Conservation (phyloP, 2,329 filamentous ascomycete species). For the Alternaria arbusti region DNA sequence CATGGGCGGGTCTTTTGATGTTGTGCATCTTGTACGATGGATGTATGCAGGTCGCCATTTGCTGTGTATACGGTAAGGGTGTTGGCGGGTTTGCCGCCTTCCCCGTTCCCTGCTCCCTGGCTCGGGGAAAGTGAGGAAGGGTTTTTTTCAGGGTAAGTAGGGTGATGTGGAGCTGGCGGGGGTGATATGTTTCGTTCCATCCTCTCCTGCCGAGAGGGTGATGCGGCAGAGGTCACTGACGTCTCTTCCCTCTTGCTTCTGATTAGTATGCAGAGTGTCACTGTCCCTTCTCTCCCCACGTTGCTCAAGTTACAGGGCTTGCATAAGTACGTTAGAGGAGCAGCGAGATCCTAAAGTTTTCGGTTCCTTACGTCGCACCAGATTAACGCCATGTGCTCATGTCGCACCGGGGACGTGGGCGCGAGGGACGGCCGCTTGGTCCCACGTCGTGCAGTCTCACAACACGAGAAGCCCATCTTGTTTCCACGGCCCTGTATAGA, state of each 20-base stretch:
- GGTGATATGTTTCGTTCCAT: not conserved
- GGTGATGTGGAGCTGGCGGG: not conserved
- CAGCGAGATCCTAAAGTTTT: not conserved
- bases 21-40: constrained; percentile 1
- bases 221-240: not conserved
- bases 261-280: not conserved
- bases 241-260: not conserved
- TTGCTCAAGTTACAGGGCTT: not conserved
- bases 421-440: constrained; percentile 4
- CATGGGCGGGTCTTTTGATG: constrained; percentile 19
- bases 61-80: not conserved
- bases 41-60: constrained; percentile 10
- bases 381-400: constrained; percentile 20
- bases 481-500: not conserved
- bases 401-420: constrained; percentile 4
- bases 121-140: constrained; percentile 6
- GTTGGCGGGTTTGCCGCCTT: not conserved
- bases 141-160: not conserved
- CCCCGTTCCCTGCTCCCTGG: constrained; percentile 19
- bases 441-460: constrained; percentile 19
- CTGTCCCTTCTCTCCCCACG: not conserved
- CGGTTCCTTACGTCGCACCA: constrained; percentile 8
- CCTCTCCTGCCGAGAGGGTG: not conserved
- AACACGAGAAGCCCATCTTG: constrained; percentile 2
- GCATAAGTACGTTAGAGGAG: not conserved